A percentile compares a stretch with the other conserved stretches of the same genome.
These are phyloP conservation scores for Verticillium longisporum DNA, from an alignment of 2,329 filamentous ascomycete species.

Conservation along the genomic window DNA sequence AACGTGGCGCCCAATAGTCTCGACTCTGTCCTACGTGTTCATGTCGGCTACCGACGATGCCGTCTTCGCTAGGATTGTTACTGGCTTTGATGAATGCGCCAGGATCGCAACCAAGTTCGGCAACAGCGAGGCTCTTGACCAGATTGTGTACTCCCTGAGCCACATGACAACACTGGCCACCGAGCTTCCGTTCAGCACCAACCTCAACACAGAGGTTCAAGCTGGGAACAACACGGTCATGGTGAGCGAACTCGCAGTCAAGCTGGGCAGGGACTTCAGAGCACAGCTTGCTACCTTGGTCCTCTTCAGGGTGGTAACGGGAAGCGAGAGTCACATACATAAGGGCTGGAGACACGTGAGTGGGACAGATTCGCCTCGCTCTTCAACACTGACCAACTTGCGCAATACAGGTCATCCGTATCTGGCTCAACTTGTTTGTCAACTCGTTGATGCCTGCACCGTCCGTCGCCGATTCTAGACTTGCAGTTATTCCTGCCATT, in stretches of 20 bases:
- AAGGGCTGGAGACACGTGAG: constrained; percentile 71
- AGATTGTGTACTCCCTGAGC: constrained; percentile 84
- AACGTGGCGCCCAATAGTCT: constrained; percentile 91
- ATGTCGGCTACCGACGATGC: constrained; percentile 97
- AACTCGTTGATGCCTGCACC: constrained; percentile 88
- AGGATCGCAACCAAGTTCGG: constrained; percentile 82
- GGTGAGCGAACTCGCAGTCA: constrained; percentile 96
- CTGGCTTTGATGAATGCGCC: constrained; percentile 93
- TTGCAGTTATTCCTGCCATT: constrained; percentile 70
- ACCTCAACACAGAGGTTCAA: constrained; percentile 92
- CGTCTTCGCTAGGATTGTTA: constrained; percentile 88
- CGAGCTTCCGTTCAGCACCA: constrained; percentile 69
- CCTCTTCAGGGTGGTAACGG: constrained; percentile 85
- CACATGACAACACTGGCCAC: constrained; percentile 84
- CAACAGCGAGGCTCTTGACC: constrained; percentile 80
- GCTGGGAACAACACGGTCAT: constrained; percentile 88
- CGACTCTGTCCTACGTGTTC: constrained; percentile 95
- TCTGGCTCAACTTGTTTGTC: constrained; percentile 91
- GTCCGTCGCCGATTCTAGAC: constrained; percentile 55
- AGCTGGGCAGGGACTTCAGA: constrained; percentile 87
- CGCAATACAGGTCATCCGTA: constrained; percentile 65
- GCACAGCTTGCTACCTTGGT: constrained; percentile 91
- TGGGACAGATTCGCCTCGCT: constrained; percentile 18
- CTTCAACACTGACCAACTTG: constrained; percentile 24
- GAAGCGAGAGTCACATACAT: constrained; percentile 70